Evolutionary conservation across 257 asterid species (phyloP).

Genomic region (Solanum boliviense): DNA sequence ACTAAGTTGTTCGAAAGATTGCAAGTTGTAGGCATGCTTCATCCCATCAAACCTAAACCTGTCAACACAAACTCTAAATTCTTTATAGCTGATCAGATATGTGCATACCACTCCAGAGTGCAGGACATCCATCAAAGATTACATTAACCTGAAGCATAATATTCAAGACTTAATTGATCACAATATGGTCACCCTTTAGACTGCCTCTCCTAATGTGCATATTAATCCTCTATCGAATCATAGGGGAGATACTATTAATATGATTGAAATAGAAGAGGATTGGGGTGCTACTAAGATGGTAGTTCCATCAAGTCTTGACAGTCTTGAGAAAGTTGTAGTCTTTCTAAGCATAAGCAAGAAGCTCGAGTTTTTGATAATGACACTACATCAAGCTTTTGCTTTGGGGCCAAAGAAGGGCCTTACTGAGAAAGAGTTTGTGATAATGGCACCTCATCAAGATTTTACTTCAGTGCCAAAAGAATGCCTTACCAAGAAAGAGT

Average conservation of each 20-base stretch:
- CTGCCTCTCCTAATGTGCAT: too few relatives aligned
- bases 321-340: not conserved
- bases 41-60: too few relatives aligned
- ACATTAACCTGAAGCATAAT: not conserved
- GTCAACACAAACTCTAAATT: not conserved
- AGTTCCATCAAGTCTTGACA: not conserved
- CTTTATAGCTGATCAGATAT: too few relatives aligned
- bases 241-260: not conserved
- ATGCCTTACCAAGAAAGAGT: not conserved
- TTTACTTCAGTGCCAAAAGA: not conserved
- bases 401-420: too few relatives aligned
- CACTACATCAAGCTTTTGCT: not conserved
- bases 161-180: not conserved
- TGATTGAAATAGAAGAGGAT: not conserved
- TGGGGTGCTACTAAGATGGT: not conserved
- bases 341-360: not conserved
- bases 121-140: too few relatives aligned
- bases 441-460: not conserved
- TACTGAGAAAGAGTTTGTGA: too few relatives aligned
- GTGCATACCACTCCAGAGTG: not conserved
- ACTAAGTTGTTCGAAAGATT: not conserved
- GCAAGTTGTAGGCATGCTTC: not conserved
- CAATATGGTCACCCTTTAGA: too few relatives aligned
- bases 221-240: not conserved
- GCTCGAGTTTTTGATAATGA: not conserved